A percentile compares a stretch with the other conserved stretches of the same genome.
Evolutionary conservation across 75 land plant species (phyloP).

Genomic region (Pinus albicaulis): DNA sequence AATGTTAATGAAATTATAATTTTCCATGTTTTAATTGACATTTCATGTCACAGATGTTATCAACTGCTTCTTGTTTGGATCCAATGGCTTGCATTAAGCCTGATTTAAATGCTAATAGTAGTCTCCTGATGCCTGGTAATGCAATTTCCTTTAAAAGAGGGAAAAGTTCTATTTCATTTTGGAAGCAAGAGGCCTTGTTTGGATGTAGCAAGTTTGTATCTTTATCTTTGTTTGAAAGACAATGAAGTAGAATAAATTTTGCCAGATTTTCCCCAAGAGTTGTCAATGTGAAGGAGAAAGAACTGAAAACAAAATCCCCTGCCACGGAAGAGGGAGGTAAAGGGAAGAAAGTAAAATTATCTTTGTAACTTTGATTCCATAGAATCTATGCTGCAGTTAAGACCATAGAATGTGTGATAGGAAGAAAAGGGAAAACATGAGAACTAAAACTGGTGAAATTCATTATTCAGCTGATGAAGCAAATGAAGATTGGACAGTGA

Average conservation of each 20-base stretch:
- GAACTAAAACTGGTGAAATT: no score
- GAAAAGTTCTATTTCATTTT: not conserved
- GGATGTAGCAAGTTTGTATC: not conserved
- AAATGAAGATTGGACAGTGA: no score
- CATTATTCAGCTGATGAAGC: no score
- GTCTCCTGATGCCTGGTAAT: not conserved
- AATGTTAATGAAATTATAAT: no score
- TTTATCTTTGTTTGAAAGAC: not conserved
- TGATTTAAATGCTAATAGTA: not conserved
- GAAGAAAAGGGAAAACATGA: no score
- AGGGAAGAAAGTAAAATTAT: no score
- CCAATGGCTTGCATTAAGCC: not conserved
- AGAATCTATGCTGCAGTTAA: no score
- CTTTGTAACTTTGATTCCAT: no score
- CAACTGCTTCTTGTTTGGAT: not conserved
- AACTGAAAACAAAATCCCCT: no score
- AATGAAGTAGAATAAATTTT: not conserved
- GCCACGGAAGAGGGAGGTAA: no score
- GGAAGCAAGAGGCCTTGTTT: not conserved
- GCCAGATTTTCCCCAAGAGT: not conserved
- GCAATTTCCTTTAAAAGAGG: not conserved
- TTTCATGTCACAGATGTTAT: not conserved
- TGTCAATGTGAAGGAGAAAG: not conserved
- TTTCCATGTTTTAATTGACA: no score
- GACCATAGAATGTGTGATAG: no score